Evolutionary conservation across 768 basidiomycete genomes (phyloP).

Genomic region (Lentinula boryana): DNA sequence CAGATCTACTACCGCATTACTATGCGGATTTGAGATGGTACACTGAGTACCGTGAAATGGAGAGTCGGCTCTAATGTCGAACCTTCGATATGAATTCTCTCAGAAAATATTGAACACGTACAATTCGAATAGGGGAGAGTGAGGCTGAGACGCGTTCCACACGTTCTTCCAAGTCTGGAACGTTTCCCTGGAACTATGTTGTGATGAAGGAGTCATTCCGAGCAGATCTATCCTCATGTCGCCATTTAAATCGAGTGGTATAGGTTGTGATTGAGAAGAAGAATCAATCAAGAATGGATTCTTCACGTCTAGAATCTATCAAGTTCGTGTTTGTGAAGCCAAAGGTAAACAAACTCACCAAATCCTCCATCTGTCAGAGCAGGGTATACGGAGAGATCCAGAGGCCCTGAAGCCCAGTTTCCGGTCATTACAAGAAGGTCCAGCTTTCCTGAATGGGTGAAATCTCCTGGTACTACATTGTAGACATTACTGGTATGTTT

Average conservation of each 20-base stretch:
- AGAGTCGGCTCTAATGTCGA: conserved; percentile 43
- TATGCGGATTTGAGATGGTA: conserved; percentile 81
- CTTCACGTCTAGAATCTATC: conserved; percentile 26
- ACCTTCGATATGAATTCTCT: not conserved
- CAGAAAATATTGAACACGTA: conserved; percentile 26
- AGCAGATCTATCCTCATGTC: conserved; percentile 88
- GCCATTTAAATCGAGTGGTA: conserved; percentile 81
- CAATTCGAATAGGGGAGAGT: conserved; percentile 61
- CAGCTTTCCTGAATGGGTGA: conserved; percentile 85
- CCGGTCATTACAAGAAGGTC: conserved; percentile 88
- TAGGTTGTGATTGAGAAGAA: conserved; percentile 73
- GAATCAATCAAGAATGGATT: conserved; percentile 49
- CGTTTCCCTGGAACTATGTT: conserved; percentile 22
- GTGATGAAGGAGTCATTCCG: conserved; percentile 47
- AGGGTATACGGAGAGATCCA: conserved; percentile 68
- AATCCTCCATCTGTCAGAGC: conserved; percentile 61
- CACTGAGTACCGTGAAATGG: conserved; percentile 64
- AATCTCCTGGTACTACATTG: conserved; percentile 92
- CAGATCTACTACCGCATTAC: conserved; percentile 90
- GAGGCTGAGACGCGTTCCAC: conserved; percentile 55
- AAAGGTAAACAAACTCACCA: conserved; percentile 34
- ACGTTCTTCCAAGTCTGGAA: conserved; percentile 78
- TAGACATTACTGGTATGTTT: conserved; percentile 51
- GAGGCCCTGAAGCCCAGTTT: conserved; percentile 35
- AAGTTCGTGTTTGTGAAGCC: not conserved